Evolutionary conservation across 1,284 basidiomycete species (phyloP).

Genomic region (Sporisorium reilianum): DNA sequence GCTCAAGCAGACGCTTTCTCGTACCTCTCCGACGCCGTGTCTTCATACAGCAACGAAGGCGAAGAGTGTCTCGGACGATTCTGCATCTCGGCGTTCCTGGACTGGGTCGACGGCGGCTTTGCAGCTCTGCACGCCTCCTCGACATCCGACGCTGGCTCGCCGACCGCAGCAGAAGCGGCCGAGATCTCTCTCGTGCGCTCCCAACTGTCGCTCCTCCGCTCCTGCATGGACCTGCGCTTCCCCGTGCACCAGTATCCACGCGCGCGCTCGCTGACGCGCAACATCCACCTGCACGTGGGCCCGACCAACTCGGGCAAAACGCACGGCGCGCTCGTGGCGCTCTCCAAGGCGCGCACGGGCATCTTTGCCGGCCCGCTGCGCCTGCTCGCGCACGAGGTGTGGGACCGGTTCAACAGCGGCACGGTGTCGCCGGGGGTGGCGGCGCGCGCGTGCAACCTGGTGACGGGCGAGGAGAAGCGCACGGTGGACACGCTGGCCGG

Average conservation of each 20-base stretch:
- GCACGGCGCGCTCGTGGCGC: constrained; percentile 87
- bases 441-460: constrained; percentile 81
- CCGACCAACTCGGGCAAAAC: constrained; percentile 99
- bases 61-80: constrained; percentile 35
- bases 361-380: constrained; percentile 92
- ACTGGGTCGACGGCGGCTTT: constrained; percentile 38
- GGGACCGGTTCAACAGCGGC: constrained; percentile 88
- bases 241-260: constrained; percentile 68
- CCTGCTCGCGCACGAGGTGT: constrained; percentile 94
- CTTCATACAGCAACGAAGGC: constrained; percentile 28
- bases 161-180: constrained; percentile 1
- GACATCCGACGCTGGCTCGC: background rate
- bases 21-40: constrained; percentile 23
- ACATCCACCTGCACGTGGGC: constrained; percentile 93
- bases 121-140: background rate
- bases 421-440: constrained; percentile 74
- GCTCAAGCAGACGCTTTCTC: constrained; percentile 7
- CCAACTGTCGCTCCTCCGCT: constrained; percentile 44
- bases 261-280: constrained; percentile 75
- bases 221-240: constrained; percentile 51
- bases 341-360: constrained; percentile 81
- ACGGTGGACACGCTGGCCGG: constrained; percentile 76
- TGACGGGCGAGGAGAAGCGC: constrained; percentile 91
- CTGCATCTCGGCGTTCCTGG: constrained; percentile 39
- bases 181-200: constrained; percentile 32